Conservation (phyloP, 2,329 filamentous ascomycete species). For the Lasiodiplodia theobromae region DNA sequence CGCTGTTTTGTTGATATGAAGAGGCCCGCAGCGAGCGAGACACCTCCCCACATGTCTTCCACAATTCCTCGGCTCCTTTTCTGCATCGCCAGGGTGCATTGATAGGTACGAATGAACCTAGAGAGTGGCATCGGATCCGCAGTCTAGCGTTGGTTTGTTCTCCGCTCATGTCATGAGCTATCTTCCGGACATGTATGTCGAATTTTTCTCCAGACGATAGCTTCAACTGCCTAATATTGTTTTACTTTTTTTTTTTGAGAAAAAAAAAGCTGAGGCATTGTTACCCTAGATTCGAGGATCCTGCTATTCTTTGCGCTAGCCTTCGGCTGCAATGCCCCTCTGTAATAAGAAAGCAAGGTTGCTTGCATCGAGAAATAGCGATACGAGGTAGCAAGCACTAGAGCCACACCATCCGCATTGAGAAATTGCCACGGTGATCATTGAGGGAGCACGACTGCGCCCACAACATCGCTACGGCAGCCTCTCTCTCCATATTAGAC, state of each 20-base stretch:
- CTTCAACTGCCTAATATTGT: no score
- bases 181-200: no score
- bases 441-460: not conserved
- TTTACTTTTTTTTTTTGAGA: no score
- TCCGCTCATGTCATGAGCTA: no score
- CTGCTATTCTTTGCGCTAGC: no score
- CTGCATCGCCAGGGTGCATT: constrained; percentile 10
- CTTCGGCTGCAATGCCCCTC: no score
- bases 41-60: not conserved
- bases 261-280: no score
- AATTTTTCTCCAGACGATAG: no score
- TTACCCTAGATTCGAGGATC: no score
- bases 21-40: constrained; percentile 6
- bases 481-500: not conserved
- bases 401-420: constrained; percentile 20
- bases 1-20: constrained; percentile 11
- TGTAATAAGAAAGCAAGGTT: not conserved
- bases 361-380: constrained; percentile 1
- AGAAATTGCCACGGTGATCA: constrained; percentile 1
- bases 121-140: no score
- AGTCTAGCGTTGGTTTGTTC: no score
- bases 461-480: not conserved
- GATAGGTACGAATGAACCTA: not conserved
- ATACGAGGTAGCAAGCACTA: constrained; percentile 12
- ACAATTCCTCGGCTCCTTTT: constrained; percentile 2